Conservation (phyloP, 192 early-diverging fungal species). For the Umbelopsis vinacea region DNA sequence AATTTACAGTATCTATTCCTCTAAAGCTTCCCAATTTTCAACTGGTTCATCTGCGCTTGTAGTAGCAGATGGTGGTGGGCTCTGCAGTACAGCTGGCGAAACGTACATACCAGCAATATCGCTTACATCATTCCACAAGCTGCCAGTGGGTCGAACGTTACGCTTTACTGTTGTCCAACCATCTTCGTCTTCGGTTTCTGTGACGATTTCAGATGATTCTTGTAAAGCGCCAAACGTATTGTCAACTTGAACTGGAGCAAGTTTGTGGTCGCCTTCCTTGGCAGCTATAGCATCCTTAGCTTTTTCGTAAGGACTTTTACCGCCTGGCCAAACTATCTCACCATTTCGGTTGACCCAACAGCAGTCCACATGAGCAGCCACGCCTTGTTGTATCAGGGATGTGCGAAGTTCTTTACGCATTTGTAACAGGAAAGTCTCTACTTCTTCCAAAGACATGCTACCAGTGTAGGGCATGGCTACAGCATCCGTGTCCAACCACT, state of each 20-base stretch:
- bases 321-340: constrained; percentile 50
- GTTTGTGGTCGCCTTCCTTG: not conserved
- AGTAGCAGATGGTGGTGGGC: not conserved
- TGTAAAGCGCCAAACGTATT: constrained; percentile 10
- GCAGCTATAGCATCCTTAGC: constrained; percentile 14
- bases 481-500: constrained; percentile 61
- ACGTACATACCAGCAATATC: constrained; percentile 7
- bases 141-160: not conserved
- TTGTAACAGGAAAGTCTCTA: constrained; percentile 50
- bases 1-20: not conserved
- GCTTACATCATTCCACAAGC: constrained; percentile 6
- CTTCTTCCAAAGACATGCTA: constrained; percentile 53
- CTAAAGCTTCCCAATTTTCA: constrained; percentile 13
- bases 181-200: constrained; percentile 14
- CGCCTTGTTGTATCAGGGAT: constrained; percentile 35
- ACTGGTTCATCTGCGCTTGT: not conserved
- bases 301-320: constrained; percentile 15
- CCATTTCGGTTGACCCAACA: constrained; percentile 63
- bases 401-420: constrained; percentile 45
- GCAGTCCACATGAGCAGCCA: constrained; percentile 46
- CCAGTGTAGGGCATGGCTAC: constrained; percentile 48
- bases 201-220: not conserved
- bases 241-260: not conserved
- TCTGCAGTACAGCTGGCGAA: not conserved
- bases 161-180: constrained; percentile 12